phyloP scores from a whole-genome alignment of 352 stramenopile species.

The Pythium grandisporangium region DNA sequence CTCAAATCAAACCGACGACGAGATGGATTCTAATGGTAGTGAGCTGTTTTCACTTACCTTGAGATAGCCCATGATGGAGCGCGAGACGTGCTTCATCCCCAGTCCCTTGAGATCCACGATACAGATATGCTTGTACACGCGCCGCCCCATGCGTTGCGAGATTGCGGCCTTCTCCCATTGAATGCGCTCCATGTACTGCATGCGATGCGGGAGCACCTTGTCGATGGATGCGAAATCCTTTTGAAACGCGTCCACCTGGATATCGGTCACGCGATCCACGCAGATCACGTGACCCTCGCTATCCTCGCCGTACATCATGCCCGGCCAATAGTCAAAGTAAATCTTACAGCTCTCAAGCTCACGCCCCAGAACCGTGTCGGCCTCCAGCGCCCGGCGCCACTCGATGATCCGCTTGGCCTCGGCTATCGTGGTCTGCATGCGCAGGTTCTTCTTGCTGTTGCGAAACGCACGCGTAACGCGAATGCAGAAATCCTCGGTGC shows the following conservation, averaged over 20 bases:
- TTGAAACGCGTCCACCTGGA: conserved; percentile 50
- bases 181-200: conserved; percentile 74
- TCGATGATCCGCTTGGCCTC: conserved; percentile 58
- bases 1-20: too few relatives aligned
- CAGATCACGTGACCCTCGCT: conserved; percentile 58
- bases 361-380: conserved; percentile 35
- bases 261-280: conserved; percentile 57
- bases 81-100: conserved; percentile 54
- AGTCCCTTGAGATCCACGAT: conserved; percentile 72
- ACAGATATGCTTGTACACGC: conserved; percentile 80
- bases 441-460: conserved; percentile 57
- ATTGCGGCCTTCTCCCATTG: conserved; percentile 72
- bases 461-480: conserved; percentile 51
- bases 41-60: conserved; percentile 22
- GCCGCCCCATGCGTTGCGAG: conserved; percentile 41
- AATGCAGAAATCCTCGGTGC: conserved; percentile 54
- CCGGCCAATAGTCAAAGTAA: conserved; percentile 61
- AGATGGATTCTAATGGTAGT: too few relatives aligned
- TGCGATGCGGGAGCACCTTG: conserved; percentile 46
- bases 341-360: conserved; percentile 48
- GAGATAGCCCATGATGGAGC: conserved; percentile 43
- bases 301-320: conserved; percentile 63
- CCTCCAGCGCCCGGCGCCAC: conserved; percentile 32
- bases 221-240: conserved; percentile 47
- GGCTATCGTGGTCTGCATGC: conserved; percentile 45